Base-by-base conservation (phyloP, 768 basidiomycete species). In the Crassisporium funariophilum region DNA sequence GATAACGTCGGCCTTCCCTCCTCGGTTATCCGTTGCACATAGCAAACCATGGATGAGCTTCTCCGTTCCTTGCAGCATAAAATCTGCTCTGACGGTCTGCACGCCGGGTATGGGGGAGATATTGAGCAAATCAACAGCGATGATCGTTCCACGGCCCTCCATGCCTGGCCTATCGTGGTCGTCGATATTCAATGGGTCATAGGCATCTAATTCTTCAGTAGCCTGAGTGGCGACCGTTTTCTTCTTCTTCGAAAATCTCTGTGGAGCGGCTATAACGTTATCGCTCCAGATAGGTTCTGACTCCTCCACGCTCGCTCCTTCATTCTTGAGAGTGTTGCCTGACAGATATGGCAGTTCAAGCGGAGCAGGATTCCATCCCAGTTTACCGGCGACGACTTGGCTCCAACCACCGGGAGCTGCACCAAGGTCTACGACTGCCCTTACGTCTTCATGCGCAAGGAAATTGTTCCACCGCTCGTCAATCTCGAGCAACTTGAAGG, bases 321-420 rank as follows among this genome's bases (percentile, higher is more conserved):
- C 8, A n/a, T n/a, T 41, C 39, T 22, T 24, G 20, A 24, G 10
- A 19, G 13, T 7, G 21, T 15, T 40, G 4, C 15, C 20, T 15
- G 11, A 10, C n/a, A 17, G 17, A 5, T 16, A 29, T 5, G 25
- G 16, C 10, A 39, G 38, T n/a, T 22, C 31, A 21, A 9, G 35
- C 35, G 10, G 49, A 12, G 41, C 29, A 20, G 57, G 49, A 23
- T 53, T 55, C 75, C 78, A 82, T 2, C 84, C 83, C n/a, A 90
- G 61, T 46, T 79, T 77, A 23, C 72, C 73, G 0, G 82, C 77
- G 11, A 82, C 83, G 9, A 93, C 93, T 60, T 97, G 94, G 40
- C 86, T 88, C 95, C 95, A 98, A 0, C 92, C 92, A 0, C 94
- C 94, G 0, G 95, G 95, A 0, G 93, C 91, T 0, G 90, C 90